A percentile compares a stretch with the other conserved stretches of the same genome.
These are phyloP conservation scores for Spergularia azorica DNA, from an alignment of 179 eudicot genomes.

Conservation along the genomic window DNA sequence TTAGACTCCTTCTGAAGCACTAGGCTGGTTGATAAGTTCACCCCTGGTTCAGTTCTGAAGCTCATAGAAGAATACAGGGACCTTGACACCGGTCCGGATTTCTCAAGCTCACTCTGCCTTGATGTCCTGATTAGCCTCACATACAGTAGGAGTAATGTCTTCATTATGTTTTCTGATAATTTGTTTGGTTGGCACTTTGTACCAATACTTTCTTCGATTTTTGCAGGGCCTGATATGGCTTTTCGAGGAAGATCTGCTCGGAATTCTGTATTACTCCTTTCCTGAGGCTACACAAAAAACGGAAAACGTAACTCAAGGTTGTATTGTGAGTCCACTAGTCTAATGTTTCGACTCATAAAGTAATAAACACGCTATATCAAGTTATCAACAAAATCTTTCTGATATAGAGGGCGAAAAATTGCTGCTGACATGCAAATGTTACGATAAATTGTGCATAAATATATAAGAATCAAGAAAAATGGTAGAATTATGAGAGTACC, in stretches of 20 bases:
- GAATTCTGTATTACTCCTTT: slow-evolving; percentile 38
- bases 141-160: slow-evolving; percentile 69
- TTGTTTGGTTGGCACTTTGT: slow-evolving; percentile 72
- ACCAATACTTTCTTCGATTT: slow-evolving; percentile 43
- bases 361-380: too few species aligned
- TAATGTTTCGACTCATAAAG: too few species aligned
- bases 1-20: slow-evolving; percentile 60
- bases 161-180: slow-evolving; percentile 84
- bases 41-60: slow-evolving; percentile 60
- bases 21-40: slow-evolving; percentile 33
- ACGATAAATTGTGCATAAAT: too few species aligned
- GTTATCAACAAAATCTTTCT: too few species aligned
- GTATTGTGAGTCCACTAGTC: too few species aligned
- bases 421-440: too few species aligned
- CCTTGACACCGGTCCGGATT: slow-evolving; percentile 69
- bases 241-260: slow-evolving; percentile 38
- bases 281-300: slow-evolving; percentile 43
- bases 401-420: too few species aligned
- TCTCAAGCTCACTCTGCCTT: slow-evolving; percentile 77
- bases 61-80: slow-evolving; percentile 58
- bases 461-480: too few species aligned
- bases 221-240: slow-evolving; percentile 32
- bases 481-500: slow-evolving; percentile 33
- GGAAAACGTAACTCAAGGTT: too few species aligned
- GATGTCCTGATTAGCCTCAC: slow-evolving; percentile 75